Conservation (phyloP, 139 green algal species). For the Tetratostichococcus sp. region DNA sequence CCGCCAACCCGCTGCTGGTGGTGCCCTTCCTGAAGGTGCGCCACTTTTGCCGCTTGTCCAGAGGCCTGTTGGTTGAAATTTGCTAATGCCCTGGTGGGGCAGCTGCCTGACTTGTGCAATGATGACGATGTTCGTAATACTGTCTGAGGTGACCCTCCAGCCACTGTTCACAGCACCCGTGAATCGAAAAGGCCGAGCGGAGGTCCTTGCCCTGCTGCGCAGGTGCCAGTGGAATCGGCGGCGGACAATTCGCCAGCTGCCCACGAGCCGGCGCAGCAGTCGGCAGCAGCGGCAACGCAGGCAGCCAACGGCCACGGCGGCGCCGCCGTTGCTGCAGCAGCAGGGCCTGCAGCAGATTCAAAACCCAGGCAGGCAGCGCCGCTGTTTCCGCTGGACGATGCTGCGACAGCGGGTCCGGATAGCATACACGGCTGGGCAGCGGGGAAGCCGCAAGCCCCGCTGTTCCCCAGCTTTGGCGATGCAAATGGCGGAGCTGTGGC, state of each 20-base stretch:
- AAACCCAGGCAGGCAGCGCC: background rate
- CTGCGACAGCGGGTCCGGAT: too few species aligned
- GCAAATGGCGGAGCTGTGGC: background rate
- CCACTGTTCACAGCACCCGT: too few species aligned
- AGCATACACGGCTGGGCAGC: background rate
- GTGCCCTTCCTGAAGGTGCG: constrained; percentile 30
- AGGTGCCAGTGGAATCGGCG: background rate
- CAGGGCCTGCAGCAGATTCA: background rate
- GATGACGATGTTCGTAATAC: too few species aligned
- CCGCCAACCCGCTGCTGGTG: constrained; percentile 32
- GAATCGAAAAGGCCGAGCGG: too few species aligned
- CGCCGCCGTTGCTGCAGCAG: background rate
- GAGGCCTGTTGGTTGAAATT: background rate
- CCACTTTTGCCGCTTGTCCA: background rate
- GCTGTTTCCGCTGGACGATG: background rate
- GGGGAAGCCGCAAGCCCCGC: background rate
- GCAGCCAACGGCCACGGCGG: background rate
- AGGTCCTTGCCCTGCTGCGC: too few species aligned
- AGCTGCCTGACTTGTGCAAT: too few species aligned
- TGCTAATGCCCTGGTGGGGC: background rate
- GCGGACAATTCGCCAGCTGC: too few species aligned
- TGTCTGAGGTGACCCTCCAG: too few species aligned
- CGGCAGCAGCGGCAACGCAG: background rate
- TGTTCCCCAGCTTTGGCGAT: background rate
- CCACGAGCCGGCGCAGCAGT: background rate